Evolutionary conservation across 345 rosid genomes (phyloP), one percentile per base, ranked within the genome.

Genomic region (Excoecaria agallocha): DNA sequence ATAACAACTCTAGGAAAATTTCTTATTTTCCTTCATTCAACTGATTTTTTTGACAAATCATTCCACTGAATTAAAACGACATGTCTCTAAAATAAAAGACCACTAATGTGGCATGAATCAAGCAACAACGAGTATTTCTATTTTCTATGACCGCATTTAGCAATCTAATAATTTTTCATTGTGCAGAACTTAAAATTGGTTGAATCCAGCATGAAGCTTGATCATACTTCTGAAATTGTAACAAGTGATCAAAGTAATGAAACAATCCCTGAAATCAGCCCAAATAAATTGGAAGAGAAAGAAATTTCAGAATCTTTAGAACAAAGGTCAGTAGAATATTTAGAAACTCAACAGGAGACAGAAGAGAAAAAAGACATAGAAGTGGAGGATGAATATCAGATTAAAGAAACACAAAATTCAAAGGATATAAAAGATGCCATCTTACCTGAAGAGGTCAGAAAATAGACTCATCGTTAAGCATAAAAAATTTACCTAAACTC

Each of bases 401-500:
- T 41, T 7, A 70, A 55, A 20, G 66, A 62, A 81, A 79, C 81
- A 73, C 71, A 69, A 66, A 61, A 66, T 30, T 78, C 38, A 58
- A 64, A 76, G 19, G 83, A 82, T 6, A 69, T 12, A 71, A 75
- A 82, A 76, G 74, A 50, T 3, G 69, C 49, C 69, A 83, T 79
- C 68, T 67, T 71, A 57, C 68, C 84, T 43, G 71, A 85, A 71
- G 83, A 84, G 90, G 91, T 86, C 74, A 74, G 74, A 30, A 80
- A 17, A n/a, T 9, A 24, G 22, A 41, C 46, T 54, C 49, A 50
- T 38, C 5, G 6, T 20, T 48, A 56, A 30, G 58, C 22, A 52
- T 54, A 12, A 69, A 30, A 35, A 12, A 59, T n/a, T 71, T 73
- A n/a, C 3, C 46, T 43, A 24, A 22, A 81, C 20, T 46, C 76